phyloP scores from a whole-genome alignment of 805 yeast species.

The Metschnikowia peoriensis region DNA sequence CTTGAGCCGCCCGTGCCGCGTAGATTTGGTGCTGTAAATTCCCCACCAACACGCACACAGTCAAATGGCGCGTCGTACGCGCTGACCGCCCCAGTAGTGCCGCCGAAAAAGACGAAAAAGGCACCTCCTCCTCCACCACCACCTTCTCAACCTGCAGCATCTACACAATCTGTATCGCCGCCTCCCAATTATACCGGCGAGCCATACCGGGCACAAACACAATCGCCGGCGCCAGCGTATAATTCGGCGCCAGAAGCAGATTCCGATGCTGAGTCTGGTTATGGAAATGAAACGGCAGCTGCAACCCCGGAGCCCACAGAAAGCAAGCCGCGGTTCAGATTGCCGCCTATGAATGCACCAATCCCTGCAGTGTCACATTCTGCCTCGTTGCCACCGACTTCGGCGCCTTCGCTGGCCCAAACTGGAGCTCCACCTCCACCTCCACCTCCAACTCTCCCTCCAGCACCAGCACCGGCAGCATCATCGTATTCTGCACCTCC shows the following conservation, averaged over 20 bases:
- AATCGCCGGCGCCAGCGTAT: conserved; percentile 7
- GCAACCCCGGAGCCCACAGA: background rate
- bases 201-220: conserved; percentile 3
- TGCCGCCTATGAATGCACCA: conserved; percentile 13
- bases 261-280: background rate
- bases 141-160: conserved; percentile 4
- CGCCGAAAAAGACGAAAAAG: conserved; percentile 13
- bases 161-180: conserved; percentile 7
- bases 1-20: conserved; percentile 83
- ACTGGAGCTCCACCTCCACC: conserved; percentile 1
- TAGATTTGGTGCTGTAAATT: conserved; percentile 8
- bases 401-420: background rate
- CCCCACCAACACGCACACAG: background rate
- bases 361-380: conserved; percentile 8
- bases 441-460: background rate
- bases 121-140: conserved; percentile 19
- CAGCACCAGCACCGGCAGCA: conserved; percentile 2
- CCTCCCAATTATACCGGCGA: conserved; percentile 2
- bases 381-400: background rate
- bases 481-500: conserved; percentile 7
- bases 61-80: background rate
- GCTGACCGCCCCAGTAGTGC: conserved; percentile 3
- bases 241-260: conserved; percentile 1
- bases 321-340: conserved; percentile 8
- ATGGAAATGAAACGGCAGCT: background rate